These are phyloP conservation scores for Monilinia aucupariae DNA, from an alignment of 2,329 filamentous ascomycete species.

Conservation along the genomic window DNA sequence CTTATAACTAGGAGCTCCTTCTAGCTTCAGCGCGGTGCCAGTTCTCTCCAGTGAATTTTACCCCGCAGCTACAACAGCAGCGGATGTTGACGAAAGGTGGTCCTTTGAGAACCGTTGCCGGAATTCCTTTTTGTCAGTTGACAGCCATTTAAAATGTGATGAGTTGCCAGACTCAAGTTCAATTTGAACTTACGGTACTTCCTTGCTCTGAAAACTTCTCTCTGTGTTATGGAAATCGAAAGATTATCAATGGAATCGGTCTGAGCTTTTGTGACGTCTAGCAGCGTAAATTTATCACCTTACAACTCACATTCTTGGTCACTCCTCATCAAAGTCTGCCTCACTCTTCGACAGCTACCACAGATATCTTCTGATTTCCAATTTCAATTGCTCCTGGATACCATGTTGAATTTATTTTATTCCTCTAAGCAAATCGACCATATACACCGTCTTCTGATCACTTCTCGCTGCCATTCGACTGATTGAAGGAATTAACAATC, in stretches of 20 bases:
- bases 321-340: neutral
- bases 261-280: neutral
- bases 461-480: neutral
- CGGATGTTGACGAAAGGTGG: neutral
- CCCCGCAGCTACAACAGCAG: neutral
- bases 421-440: neutral
- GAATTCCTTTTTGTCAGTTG: fast-evolving
- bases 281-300: neutral
- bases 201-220: no score
- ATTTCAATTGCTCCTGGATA: neutral
- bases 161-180: neutral
- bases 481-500: neutral
- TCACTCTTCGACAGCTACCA: neutral
- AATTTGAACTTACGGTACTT: neutral
- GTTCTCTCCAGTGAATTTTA: neutral
- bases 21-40: neutral
- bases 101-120: neutral
- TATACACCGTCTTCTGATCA: neutral
- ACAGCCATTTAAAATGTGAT: neutral
- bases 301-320: no score
- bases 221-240: neutral
- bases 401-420: neutral
- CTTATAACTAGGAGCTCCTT: fast-evolving
- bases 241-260: neutral
- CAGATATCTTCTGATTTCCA: neutral